phyloP scores from a whole-genome alignment of 2,329 filamentous ascomycete species.

The Monilinia aucupariae region DNA sequence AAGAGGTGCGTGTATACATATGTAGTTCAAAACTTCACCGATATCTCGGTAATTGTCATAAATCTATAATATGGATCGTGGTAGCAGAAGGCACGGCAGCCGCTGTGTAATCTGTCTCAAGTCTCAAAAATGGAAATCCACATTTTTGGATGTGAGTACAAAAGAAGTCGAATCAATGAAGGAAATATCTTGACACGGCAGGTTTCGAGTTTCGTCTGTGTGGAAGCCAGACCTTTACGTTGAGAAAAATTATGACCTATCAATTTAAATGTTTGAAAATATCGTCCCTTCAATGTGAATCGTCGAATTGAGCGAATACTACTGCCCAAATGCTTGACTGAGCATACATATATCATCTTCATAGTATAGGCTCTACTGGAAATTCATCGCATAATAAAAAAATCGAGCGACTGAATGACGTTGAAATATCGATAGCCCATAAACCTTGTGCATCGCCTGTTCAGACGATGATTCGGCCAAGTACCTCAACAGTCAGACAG shows the following conservation, averaged over 20 bases:
- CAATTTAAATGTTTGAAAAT: not conserved
- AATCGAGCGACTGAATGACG: not conserved
- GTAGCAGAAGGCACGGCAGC: not conserved
- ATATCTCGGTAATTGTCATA: not conserved
- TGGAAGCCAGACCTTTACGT: not conserved
- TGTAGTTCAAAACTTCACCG: not conserved
- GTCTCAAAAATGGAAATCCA: not conserved
- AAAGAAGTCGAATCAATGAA: not conserved
- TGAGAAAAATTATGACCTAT: no score
- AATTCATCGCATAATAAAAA: not conserved
- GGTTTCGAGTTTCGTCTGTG: not conserved
- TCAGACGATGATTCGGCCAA: not conserved
- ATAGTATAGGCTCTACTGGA: not conserved
- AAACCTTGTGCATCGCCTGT: not conserved
- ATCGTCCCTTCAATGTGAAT: not conserved
- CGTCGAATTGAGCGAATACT: not conserved
- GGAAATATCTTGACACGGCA: not conserved
- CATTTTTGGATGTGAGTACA: not conserved
- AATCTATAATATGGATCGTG: not conserved
- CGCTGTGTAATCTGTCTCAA: not conserved
- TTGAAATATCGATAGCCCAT: not conserved
- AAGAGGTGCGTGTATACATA: not conserved
- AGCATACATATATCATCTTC: not conserved
- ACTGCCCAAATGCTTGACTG: not conserved
- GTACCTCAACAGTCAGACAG: not conserved